Evolutionary conservation across 306 rosid genomes (phyloP), one percentile per base, ranked within the genome.

Genomic region (Morella rubra): DNA sequence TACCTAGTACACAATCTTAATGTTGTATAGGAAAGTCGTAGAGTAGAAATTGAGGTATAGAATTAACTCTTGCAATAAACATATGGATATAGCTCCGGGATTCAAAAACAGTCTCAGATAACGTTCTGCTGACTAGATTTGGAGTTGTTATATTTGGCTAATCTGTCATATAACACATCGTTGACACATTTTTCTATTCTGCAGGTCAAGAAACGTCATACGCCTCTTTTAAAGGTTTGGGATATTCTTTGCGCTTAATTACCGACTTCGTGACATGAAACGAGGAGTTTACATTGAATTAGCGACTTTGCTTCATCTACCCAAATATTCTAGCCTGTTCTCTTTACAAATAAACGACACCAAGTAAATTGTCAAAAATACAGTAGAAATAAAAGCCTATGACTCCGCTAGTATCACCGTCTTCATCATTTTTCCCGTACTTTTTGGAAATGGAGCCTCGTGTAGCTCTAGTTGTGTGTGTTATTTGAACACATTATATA

Each of bases 181-280:
- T 46, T 44, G 52, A 54, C 62, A 6, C 5, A 41, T 19, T 8
- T 58, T 13, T 24, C 20, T 52, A 2, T 44, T 15, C 32, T 74
- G 80, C 87, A 81, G 87, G 77, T 75, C 78, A 83, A 72, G 84
- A 81, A 81, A 73, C 84, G 73, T 44, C 78, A 86, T 15, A 72
- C 82, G 27, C 85, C 86, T 22, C 78, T 72, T 62, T 61, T 81
- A 46, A 83, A 79, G 83, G 87, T 78, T 41, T 40, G 69, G 1
- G 18, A 19, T 27, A 27, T 27, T 8, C 9, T 41, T 32, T 7
- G 18, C 8, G 8, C 42, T 27, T 49, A 49, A 5, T 11, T 60
- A 5, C 50, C 3, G 16, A 4, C 14, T 44, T 65, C n/a, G 2
- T 0, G 16, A 66, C 42, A 66, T 42, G 71, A 66, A 62, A 62